phyloP scores from a whole-genome alignment of 768 basidiomycete species.

The Cystofilobasidium macerans region DNA sequence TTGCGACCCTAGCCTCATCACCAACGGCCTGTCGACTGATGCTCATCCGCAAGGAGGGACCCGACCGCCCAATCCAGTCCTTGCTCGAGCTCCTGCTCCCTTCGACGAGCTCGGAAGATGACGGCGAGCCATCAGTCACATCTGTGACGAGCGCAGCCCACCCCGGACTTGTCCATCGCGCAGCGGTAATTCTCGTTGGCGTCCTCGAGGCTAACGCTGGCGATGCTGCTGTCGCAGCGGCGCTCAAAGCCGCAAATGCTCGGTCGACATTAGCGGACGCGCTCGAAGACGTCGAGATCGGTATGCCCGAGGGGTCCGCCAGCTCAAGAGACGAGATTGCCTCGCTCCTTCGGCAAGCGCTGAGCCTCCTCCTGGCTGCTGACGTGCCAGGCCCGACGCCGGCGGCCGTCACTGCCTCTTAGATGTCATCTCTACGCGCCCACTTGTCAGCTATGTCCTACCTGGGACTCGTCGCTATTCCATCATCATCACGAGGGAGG shows the following conservation, averaged over 20 bases:
- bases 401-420: too few species aligned
- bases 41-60: constrained; percentile 31
- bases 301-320: too few species aligned
- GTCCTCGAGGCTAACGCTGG: constrained; percentile 38
- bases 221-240: background rate
- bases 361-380: too few species aligned
- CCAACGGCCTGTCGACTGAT: constrained; percentile 16
- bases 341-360: too few species aligned
- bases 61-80: background rate
- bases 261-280: background rate
- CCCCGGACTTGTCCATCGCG: constrained; percentile 63
- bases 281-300: background rate
- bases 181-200: constrained; percentile 61
- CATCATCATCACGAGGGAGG: too few species aligned
- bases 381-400: too few species aligned
- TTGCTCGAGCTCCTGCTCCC: constrained; percentile 20
- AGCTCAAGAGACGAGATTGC: too few species aligned
- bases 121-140: constrained; percentile 35
- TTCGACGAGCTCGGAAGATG: constrained; percentile 30
- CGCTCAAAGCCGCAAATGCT: background rate
- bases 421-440: too few species aligned
- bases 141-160: constrained; percentile 30
- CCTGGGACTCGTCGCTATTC: too few species aligned
- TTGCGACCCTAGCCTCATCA: constrained; percentile 65
- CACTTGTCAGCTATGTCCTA: too few species aligned